These are phyloP conservation scores for Magnaporthiopsis rhizophila DNA, from an alignment of 2,329 filamentous ascomycete genomes.

Conservation along the genomic window DNA sequence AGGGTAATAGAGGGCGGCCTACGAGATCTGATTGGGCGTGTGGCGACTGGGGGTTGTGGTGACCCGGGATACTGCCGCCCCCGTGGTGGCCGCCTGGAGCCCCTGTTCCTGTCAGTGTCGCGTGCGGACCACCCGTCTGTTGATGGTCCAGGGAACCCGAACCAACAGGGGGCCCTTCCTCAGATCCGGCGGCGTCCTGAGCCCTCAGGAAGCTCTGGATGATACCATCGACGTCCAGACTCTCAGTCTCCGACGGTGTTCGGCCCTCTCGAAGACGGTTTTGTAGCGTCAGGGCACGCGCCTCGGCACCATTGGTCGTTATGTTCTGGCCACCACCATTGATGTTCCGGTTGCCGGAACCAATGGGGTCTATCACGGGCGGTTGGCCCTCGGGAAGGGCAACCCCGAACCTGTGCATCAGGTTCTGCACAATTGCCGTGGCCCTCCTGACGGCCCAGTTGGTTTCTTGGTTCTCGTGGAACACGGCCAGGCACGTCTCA, in stretches of 20 bases:
- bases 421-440: constrained; percentile 32
- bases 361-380: neutral
- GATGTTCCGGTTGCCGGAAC: neutral
- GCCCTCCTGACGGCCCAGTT: constrained; percentile 41
- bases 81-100: no score
- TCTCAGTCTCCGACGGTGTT: constrained; percentile 13
- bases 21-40: no score
- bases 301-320: no score
- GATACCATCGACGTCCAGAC: constrained; percentile 27
- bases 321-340: neutral
- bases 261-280: neutral
- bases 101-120: neutral
- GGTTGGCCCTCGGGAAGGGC: neutral
- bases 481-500: constrained; percentile 35
- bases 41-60: no score
- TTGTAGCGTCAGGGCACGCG: neutral
- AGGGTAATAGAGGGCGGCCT: no score
- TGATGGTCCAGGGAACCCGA: neutral
- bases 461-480: constrained; percentile 40
- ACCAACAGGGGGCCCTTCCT: neutral
- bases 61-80: no score
- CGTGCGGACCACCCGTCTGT: neutral
- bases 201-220: constrained; percentile 26
- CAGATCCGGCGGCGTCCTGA: constrained; percentile 9
- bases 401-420: constrained; percentile 37